Base-by-base conservation (phyloP, 768 basidiomycete genomes). In the Leccinum arenicola region DNA sequence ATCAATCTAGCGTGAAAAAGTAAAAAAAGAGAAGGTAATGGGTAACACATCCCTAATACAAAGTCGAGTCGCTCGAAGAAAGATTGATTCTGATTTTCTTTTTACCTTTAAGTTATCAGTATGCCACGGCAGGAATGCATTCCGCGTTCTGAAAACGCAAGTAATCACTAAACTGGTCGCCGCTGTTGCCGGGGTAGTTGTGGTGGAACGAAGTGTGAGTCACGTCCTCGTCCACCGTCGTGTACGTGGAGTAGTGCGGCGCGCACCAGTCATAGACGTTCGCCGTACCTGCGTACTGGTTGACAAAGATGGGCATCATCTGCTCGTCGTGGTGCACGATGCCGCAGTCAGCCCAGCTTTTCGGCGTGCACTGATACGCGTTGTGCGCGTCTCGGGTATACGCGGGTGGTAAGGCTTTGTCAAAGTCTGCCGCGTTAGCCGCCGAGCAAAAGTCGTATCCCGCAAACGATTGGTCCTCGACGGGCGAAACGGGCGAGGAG, bases 251-350 rank as follows among this genome's bases (percentile, higher is more conserved):
- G n/a, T 70, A 67, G 56, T 61, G 51, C 1, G 66, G 57, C n/a
- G 61, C 48, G 19, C 61, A 73, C 71, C 71, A 72, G 40, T 69
- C 67, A 27, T 69, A 71, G 15, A 61, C 29, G 49, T 55, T 38
- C 29, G 61, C 29, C 1, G 52, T 2, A 0, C 61, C 65, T 8
- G 60, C 66, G 19, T 64, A 70, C 33, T 72, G 64, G 25, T 72
- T 73, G 57, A 72, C 61, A 23, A 72, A 74, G 35, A 70, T 61
- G 9, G 72, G 72, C 53, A 67, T 45, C 43, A 45, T 64, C 29
- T 67, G 64, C 35, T 61, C 61, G 11, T 45, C 17, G 19, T 45
- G 43, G n/a, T 57, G 59, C 47, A 66, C 29, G 12, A 50, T 27
- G 3, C 59, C 40, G 19, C 64, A 67, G 33, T 72, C 71, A 0